Conservation (phyloP, 2,329 filamentous ascomycete species). For the Magnaporthiopsis rhizophila region DNA sequence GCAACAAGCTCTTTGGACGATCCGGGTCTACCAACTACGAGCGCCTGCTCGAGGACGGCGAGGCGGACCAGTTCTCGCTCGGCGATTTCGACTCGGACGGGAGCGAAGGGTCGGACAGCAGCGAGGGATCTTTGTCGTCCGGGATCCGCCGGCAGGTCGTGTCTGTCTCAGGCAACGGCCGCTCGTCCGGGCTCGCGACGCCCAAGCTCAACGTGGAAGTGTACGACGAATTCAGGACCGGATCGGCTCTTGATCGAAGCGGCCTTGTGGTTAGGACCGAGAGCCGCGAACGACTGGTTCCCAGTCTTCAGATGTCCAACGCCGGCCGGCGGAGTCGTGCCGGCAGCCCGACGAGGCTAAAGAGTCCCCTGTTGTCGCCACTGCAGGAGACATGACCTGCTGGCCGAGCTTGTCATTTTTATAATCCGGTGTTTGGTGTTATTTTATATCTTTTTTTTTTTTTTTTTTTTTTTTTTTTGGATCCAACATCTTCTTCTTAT, state of each 20-base stretch:
- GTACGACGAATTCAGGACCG: conserved; percentile 35
- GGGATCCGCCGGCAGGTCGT: conserved; percentile 1
- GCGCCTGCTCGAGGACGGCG: conserved; percentile 75
- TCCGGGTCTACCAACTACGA: conserved; percentile 55
- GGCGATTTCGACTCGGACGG: conserved; percentile 57
- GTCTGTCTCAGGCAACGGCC: conserved; percentile 30
- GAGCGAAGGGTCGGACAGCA: conserved; percentile 51
- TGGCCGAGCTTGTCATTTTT: not conserved
- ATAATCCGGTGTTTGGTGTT: not conserved
- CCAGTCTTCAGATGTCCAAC: conserved; percentile 44
- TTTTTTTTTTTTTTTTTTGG: conserved; percentile 12
- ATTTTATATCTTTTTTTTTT: conserved; percentile 6
- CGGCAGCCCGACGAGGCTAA: conserved; percentile 49
- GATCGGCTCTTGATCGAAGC: conserved; percentile 51
- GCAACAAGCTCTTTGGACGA: conserved; percentile 59
- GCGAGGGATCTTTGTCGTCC: conserved; percentile 28
- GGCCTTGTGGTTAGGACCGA: conserved; percentile 78
- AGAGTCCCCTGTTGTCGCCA: conserved; percentile 48
- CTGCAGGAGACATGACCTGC: conserved; percentile 27
- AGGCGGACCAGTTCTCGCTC: conserved; percentile 70
- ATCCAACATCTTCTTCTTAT: conserved; percentile 1
- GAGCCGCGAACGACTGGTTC: conserved; percentile 68
- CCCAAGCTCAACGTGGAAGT: conserved; percentile 50
- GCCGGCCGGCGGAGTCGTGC: conserved; percentile 50
- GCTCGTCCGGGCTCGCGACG: conserved; percentile 59